Percentiles rank a stretch among this genome's conserved stretches.
phyloP scores from a whole-genome alignment of 148 eudicot genomes.

The Drosera capensis region DNA sequence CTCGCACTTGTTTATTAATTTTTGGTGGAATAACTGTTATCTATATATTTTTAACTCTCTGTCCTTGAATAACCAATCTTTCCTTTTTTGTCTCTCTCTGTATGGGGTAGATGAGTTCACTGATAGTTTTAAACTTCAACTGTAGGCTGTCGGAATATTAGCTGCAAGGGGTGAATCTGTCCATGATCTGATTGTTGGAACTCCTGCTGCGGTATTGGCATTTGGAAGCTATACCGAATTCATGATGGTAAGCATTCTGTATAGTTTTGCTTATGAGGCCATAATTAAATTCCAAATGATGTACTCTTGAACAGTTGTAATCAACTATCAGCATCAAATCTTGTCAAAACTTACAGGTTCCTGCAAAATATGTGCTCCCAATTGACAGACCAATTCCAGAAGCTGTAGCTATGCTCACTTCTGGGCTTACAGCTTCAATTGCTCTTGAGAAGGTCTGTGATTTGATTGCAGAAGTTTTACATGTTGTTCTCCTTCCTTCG shows the following conservation, averaged over 20 bases:
- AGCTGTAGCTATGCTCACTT: slow-evolving; percentile 95
- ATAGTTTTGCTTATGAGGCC: background rate
- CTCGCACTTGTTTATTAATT: too few species aligned
- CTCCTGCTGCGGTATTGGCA: slow-evolving; percentile 86
- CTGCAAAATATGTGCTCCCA: slow-evolving; percentile 74
- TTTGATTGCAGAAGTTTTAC: background rate
- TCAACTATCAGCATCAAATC: slow-evolving; percentile 1
- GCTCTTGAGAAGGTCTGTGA: slow-evolving; percentile 76
- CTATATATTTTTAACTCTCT: too few species aligned
- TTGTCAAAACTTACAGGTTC: slow-evolving; percentile 43
- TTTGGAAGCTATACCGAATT: slow-evolving; percentile 91
- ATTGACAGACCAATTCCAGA: slow-evolving; percentile 92
- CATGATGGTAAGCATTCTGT: slow-evolving; percentile 34
- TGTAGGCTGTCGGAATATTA: slow-evolving; percentile 89
- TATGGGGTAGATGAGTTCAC: too few species aligned
- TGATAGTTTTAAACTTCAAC: background rate
- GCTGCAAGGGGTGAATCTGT: slow-evolving; percentile 77
- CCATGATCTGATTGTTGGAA: slow-evolving; percentile 49
- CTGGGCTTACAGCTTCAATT: slow-evolving; percentile 96
- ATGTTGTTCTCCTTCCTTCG: slow-evolving; percentile 1
- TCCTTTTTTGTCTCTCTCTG: too few species aligned
- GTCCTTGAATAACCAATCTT: too few species aligned
- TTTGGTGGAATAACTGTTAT: too few species aligned
- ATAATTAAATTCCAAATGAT: slow-evolving; percentile 1
- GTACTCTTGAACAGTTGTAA: too few species aligned